Evolutionary conservation across 768 basidiomycete genomes (phyloP), one percentile per base, ranked within the genome.

Genomic region (Pleurotus citrinopileatus): DNA sequence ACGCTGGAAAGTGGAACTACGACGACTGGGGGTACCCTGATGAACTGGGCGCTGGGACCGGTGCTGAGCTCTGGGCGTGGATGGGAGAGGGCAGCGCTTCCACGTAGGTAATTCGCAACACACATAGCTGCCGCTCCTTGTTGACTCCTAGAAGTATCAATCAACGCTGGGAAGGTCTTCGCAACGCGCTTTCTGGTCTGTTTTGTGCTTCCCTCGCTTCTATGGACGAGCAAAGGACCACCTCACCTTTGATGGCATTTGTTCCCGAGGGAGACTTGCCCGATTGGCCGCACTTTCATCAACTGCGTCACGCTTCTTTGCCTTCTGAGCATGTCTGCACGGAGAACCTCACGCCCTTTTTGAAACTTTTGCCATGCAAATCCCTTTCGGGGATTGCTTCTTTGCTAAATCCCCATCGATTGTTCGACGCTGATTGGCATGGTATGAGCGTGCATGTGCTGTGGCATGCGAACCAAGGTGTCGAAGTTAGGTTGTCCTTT

Each of bases 261-360:
- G 72, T 67, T 20, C 87, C 84, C 10, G 73, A 84, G 59, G 87
- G 87, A 25, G 69, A 73, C 9, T 67, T 86, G 2, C 82, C 82
- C 0, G 65, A 70, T 44, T 75, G 76, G 68, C 68, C 73, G 25
- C 58, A 66, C 8, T 70, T 74, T 12, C 80, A 89, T 55, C 72
- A 76, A 42, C 75, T 93, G 22, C 84, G 86, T 55, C 87, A 94
- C 60, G 91, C 89, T 1, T 81, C 82, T 6, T 78, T 89, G 17
- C 88, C 89, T 5, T 90, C 86, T 2, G 91, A 95, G 64, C 77
- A 86, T 60, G 89, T 98, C n/a, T 99, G 96, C 65, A 98, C 96
- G 3, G 97, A 98, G 65, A 98, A 98, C 63, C 74, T 98, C 7
- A 98, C 96, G 0, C 96, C 97, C 0, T 97, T 98, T 71, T 78